phyloP scores from a whole-genome alignment of 208 protist genomes.

The Trypanosoma grayi region DNA sequence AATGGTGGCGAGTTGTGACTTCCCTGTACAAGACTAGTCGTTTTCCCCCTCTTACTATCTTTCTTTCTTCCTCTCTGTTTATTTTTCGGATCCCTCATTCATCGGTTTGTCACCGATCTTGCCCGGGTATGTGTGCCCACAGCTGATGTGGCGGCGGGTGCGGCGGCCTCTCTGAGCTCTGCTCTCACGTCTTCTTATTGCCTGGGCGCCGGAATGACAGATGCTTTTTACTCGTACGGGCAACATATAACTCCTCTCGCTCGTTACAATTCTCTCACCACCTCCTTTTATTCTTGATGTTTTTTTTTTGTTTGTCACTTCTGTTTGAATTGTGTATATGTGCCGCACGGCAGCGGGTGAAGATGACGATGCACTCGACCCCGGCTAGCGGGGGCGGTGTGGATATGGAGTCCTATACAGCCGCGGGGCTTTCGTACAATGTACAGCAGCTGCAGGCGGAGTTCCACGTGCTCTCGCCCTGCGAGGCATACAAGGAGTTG shows the following conservation, averaged over 20 bases:
- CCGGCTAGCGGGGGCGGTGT: neutral
- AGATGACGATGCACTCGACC: neutral
- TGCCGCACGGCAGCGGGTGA: neutral
- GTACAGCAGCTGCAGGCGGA: slow-evolving; percentile 39
- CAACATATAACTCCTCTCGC: too few species aligned
- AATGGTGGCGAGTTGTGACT: neutral
- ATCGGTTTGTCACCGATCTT: too few species aligned
- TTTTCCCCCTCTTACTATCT: slow-evolving; percentile 14
- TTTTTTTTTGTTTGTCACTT: neutral
- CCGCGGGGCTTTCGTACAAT: slow-evolving; percentile 33
- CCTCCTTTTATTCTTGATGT: too few species aligned
- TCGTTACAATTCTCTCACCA: too few species aligned
- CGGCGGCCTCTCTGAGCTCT: too few species aligned
- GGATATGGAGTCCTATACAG: slow-evolving; percentile 13
- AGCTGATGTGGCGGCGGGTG: too few species aligned
- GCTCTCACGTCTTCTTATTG: too few species aligned
- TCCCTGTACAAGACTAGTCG: too few species aligned
- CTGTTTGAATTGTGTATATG: neutral
- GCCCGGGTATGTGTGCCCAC: too few species aligned
- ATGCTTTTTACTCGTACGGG: too few species aligned
- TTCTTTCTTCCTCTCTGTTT: slow-evolving; percentile 10
- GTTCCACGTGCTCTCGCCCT: slow-evolving; percentile 41
- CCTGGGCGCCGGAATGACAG: too few species aligned
- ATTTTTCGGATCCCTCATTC: slow-evolving; percentile 11
- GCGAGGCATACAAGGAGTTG: slow-evolving; percentile 47